Conservation (phyloP, 805 yeast species). For the Kregervanrija fluxuum region DNA sequence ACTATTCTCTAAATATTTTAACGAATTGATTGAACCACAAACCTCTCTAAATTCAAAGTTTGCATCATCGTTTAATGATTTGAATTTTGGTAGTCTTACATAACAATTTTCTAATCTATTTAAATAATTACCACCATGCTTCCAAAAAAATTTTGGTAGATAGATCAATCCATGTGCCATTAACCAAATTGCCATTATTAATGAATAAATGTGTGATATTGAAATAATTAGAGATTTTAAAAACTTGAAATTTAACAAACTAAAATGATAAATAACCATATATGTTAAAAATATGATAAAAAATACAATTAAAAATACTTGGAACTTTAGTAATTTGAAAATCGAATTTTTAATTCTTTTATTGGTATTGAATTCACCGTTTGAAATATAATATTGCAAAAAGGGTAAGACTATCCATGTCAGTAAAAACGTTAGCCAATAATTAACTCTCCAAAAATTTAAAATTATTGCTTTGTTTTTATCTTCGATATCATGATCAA, state of each 20-base stretch:
- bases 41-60: slow-evolving; percentile 56
- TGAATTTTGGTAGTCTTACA: slow-evolving; percentile 45
- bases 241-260: slow-evolving; percentile 32
- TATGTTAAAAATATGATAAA: slow-evolving; percentile 53
- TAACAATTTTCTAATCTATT: slow-evolving; percentile 32
- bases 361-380: slow-evolving; percentile 52
- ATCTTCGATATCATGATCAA: slow-evolving; percentile 42
- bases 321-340: slow-evolving; percentile 50
- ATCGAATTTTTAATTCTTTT: slow-evolving; percentile 50
- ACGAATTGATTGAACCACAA: slow-evolving; percentile 48
- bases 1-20: slow-evolving; percentile 40
- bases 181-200: slow-evolving; percentile 70
- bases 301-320: slow-evolving; percentile 44
- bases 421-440: slow-evolving; percentile 73
- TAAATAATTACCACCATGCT: slow-evolving; percentile 20
- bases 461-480: slow-evolving; percentile 21
- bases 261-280: slow-evolving; percentile 35
- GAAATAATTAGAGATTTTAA: slow-evolving; percentile 68
- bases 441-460: slow-evolving; percentile 60
- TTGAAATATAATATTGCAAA: slow-evolving; percentile 63
- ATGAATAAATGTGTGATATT: slow-evolving; percentile 67
- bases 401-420: slow-evolving; percentile 76
- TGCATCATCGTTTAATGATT: slow-evolving; percentile 59
- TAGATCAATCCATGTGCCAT: slow-evolving; percentile 76
- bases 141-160: slow-evolving; percentile 44